Base-by-base conservation (phyloP, 495 filamentous ascomycete genomes). In the Annulohypoxylon nitens region DNA sequence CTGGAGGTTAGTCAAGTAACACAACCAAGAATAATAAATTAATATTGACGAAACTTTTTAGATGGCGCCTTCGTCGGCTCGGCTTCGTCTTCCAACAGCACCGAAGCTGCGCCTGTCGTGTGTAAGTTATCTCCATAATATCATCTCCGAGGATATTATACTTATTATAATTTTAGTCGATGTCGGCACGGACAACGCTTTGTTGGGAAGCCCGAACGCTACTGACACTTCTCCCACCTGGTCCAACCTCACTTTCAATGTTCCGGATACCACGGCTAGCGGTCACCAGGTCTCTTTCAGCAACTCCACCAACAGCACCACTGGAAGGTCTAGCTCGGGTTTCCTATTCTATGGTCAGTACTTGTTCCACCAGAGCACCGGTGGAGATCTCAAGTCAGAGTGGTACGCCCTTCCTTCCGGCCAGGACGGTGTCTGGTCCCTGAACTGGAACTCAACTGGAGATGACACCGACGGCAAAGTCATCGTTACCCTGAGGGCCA, bases 331-430 rank as follows among this genome's bases (percentile, higher is more conserved):
- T 14, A 70, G 64, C 4, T 73, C 68, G 1, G 77, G 70, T 0
- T 82, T 83, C 48, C 26, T 74, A 41, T 82, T 81, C 68, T 83
- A 83, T 48, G 81, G 81, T 0, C 66, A 78, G 14, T 76, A 72
- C 30, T 34, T 80, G 12, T 64, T 81, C 3, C 76, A 81, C 34
- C 68, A 78, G 59, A 54, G 50, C 23, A 73, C 61, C n/a, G 54
- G 53, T 20, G 80, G 81, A 36, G 53, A 61, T 0, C 70, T 79
- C 51, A 68, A 78, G 37, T 76, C 79, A 4, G 39, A 77, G 64
- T 83, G 80, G 70, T 82, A 78, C 30, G 78, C 73, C 36, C 41
- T 67, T 45, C 58, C 74, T 14, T 66, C 77, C 14, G 57, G 48
- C 18, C 4, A 74, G 11, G 73, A 74, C 18, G 69, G 67, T 8